Evolutionary conservation across 345 rosid species (phyloP), one percentile per base, ranked within the genome.

Genomic region (Physaria fendleri): DNA sequence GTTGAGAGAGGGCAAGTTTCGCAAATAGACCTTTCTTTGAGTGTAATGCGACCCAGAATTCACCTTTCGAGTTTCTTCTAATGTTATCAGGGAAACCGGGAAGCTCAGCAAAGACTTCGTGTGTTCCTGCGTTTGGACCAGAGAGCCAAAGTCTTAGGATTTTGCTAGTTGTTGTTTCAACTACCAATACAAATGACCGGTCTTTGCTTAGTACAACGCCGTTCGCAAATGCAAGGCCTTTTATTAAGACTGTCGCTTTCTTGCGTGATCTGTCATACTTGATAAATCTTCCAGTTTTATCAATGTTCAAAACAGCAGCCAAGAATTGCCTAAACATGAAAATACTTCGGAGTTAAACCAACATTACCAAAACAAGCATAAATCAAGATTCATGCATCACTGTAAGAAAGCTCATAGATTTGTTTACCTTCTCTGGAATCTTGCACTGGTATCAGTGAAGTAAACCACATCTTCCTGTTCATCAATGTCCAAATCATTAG

Each of bases 31-130:
- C 80, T 59, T 59, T 71, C 76, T 85, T 88, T 5, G 82, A 22
- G 51, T 88, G 94, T 81, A 88, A 48, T 3, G 84, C 91, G 0
- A 89, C 89, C 97, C 97, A 84, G 28, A 82, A 84, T 2, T 85
- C 89, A 49, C 91, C 91, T 1, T 73, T 54, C 0, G 70, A 16
- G 66, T 76, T 80, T 62, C 79, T 83, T 70, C 83, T 69, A 4
- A 85, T 57, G 68, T 85, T 82, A 73, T 84, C 89, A 0, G 95
- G 87, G 40, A 76, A 76, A 47, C 91, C 91, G 0, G 83, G 80
- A 50, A 89, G 72, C 71, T 80, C 56, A 1, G 79, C 77, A 45
- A 85, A 83, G 41, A 74, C 62, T 14, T 80, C 80, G 0, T 41
- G 62, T n/a, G 69, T 66, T 37, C 76, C 75, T 7, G 74, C 56